phyloP scores from a whole-genome alignment of 306 rosid genomes.

The Corylus heterophylla region DNA sequence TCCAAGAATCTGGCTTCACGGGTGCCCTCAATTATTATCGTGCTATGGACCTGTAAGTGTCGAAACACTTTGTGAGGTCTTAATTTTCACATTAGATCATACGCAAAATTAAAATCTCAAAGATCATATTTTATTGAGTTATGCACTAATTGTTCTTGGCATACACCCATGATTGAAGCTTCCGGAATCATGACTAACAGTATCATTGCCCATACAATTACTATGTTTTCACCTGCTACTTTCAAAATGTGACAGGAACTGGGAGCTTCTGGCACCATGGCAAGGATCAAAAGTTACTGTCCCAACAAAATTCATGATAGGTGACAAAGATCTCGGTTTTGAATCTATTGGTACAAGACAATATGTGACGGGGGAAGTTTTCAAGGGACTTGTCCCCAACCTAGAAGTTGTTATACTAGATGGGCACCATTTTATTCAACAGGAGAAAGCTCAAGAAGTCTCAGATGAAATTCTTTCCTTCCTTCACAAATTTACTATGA shows the following conservation, averaged over 20 bases:
- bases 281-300: slow-evolving; percentile 36
- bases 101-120: too few relatives aligned
- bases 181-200: background rate
- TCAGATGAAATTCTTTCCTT: slow-evolving; percentile 17
- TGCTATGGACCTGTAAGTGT: slow-evolving; percentile 68
- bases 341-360: slow-evolving; percentile 34
- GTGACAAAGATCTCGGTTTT: slow-evolving; percentile 37
- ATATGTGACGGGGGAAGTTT: slow-evolving; percentile 35
- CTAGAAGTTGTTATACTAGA: slow-evolving; percentile 39
- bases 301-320: slow-evolving; percentile 35
- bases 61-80: background rate
- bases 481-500: slow-evolving; percentile 5
- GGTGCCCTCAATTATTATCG: slow-evolving; percentile 80
- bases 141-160: background rate
- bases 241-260: slow-evolving; percentile 28
- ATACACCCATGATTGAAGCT: background rate
- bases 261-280: slow-evolving; percentile 55
- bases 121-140: too few relatives aligned
- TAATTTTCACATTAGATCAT: background rate
- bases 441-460: slow-evolving; percentile 28
- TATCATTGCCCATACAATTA: background rate
- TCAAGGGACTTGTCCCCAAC: slow-evolving; percentile 44
- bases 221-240: background rate
- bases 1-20: slow-evolving; percentile 80
- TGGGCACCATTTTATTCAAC: slow-evolving; percentile 33